These are phyloP conservation scores for Diplodia corticola DNA, from an alignment of 2,329 filamentous ascomycete genomes.

Conservation along the genomic window DNA sequence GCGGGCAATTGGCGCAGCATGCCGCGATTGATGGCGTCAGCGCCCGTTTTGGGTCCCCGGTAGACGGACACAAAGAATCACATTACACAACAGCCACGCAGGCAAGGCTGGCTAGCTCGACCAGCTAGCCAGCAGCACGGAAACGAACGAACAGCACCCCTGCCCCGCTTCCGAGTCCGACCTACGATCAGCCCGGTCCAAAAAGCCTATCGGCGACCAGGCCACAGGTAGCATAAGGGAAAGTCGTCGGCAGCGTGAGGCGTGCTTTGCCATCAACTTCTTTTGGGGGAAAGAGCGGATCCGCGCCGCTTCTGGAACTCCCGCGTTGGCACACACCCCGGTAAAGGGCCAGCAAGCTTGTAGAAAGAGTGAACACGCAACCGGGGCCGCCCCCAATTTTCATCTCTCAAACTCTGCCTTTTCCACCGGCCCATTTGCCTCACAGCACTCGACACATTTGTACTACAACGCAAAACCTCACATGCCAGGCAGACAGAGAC, in stretches of 20 bases:
- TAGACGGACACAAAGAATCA: neutral
- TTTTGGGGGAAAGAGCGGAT: neutral
- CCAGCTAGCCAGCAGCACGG: constrained; percentile 12
- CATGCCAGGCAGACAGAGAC: neutral
- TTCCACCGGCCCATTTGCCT: constrained; percentile 3
- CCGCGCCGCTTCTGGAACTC: constrained; percentile 12
- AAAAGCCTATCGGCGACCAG: constrained; percentile 11
- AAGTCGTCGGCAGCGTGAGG: neutral
- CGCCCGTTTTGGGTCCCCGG: neutral
- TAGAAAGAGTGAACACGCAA: constrained; percentile 4
- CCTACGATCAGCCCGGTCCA: constrained; percentile 3
- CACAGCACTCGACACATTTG: neutral
- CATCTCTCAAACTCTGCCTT: constrained; percentile 7
- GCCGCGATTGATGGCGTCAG: constrained; percentile 10
- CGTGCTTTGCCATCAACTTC: neutral
- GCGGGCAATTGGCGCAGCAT: neutral
- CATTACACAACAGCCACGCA: constrained; percentile 18
- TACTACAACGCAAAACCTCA: neutral
- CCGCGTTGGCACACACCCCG: constrained; percentile 3
- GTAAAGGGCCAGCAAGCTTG: neutral
- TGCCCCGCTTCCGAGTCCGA: constrained; percentile 1
- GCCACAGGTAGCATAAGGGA: neutral
- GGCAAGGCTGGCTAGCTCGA: constrained; percentile 9
- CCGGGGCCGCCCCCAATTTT: constrained; percentile 14
- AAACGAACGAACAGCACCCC: constrained; percentile 9